A percentile compares a stretch with the other conserved stretches of the same genome.
Conservation (phyloP, 768 basidiomycete species). For the Cystobasidium ongulense region DNA sequence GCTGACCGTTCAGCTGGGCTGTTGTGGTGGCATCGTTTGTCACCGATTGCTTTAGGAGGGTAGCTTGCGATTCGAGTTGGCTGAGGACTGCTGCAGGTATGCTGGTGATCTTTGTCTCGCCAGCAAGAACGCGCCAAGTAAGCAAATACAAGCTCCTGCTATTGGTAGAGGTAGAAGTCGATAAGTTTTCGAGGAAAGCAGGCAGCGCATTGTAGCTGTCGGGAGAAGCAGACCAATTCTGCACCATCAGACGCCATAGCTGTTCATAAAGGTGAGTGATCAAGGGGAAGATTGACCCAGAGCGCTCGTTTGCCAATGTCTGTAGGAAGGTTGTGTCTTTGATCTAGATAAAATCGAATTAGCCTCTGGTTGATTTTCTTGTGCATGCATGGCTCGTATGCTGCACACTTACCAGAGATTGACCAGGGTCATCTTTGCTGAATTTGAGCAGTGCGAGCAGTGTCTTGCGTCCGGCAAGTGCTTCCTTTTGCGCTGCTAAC, state of each 20-base stretch:
- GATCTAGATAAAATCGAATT: background rate
- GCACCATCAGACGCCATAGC: conserved; percentile 5
- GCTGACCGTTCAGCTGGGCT: background rate
- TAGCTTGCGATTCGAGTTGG: background rate
- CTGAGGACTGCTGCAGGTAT: background rate
- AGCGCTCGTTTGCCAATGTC: background rate
- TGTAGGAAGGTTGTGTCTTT: conserved; percentile 2
- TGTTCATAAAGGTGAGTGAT: conserved; percentile 6
- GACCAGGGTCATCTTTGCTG: conserved; percentile 15
- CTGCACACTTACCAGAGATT: background rate
- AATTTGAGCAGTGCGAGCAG: background rate
- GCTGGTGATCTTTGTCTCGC: background rate
- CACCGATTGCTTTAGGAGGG: background rate
- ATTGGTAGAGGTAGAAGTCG: background rate
- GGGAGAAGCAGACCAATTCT: conserved; percentile 13
- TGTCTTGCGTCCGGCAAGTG: background rate
- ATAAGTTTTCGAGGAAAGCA: background rate
- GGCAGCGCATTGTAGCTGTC: background rate
- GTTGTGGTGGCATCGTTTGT: background rate
- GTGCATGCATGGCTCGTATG: no score
- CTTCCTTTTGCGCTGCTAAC: background rate
- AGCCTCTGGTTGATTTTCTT: no score
- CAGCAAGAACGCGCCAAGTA: background rate
- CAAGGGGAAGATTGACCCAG: background rate
- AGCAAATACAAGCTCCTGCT: background rate